Conservation (phyloP, 169 alveolate genomes). For the Eimeria mitis region DNA sequence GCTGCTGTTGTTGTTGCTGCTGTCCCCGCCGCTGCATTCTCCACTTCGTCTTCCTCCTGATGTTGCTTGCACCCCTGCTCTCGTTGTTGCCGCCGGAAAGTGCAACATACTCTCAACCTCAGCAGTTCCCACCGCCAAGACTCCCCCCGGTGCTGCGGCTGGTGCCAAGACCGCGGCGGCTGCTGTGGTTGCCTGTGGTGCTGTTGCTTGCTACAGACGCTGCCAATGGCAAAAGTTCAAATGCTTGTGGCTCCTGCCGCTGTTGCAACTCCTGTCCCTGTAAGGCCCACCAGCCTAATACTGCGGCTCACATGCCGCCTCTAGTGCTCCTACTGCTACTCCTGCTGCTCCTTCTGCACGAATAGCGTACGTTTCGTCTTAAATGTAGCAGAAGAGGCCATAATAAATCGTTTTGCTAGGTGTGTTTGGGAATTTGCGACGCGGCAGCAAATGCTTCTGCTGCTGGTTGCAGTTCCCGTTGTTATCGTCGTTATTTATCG, state of each 20-base stretch:
- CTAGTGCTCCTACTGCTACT: constrained; percentile 18
- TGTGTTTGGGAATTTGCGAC: neutral
- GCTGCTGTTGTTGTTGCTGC: constrained; percentile 44
- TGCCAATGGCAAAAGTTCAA: neutral
- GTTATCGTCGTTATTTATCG: neutral
- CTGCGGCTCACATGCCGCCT: neutral
- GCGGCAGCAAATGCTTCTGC: constrained; percentile 22
- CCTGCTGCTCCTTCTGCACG: neutral
- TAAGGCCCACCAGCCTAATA: neutral
- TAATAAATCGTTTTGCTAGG: neutral
- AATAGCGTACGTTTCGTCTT: neutral
- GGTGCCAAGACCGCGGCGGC: neutral
- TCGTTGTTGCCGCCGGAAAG: neutral
- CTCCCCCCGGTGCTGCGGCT: neutral
- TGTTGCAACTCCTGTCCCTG: neutral
- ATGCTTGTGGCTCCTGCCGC: neutral
- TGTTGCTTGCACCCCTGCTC: neutral
- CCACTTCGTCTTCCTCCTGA: neutral
- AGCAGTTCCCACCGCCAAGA: neutral
- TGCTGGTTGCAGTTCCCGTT: neutral
- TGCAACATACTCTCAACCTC: constrained; percentile 13
- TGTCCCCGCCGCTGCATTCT: neutral
- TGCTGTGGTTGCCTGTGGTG: neutral
- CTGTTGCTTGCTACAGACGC: neutral
- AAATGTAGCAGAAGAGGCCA: constrained; percentile 2